Base-by-base conservation (phyloP, 2,329 filamentous ascomycete species). In the Diatrype stigma region DNA sequence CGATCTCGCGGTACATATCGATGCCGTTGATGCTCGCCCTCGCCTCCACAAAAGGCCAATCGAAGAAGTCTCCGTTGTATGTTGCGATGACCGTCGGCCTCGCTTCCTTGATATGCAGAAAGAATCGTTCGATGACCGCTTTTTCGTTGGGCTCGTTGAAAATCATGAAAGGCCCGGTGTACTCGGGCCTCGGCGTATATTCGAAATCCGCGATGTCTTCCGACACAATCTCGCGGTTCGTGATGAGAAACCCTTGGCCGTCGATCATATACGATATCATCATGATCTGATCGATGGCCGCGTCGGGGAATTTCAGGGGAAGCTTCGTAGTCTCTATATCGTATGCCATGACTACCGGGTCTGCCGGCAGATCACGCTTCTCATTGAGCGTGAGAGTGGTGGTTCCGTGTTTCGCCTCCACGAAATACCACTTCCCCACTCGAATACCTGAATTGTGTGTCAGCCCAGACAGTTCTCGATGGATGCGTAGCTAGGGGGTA, bases 191-290 rank as follows among this genome's bases (percentile, higher is more conserved):
- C 0, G 94, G 95, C 0, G 94, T 99, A 69, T 99, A 99, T 64
- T 99, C 95, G 64, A 99, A 99, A 67, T 99, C 94, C 51, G 86
- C 80, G 67, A 99, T 99, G 64, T 99, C 92, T 69, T 99, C 93
- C 0, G 93, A 96, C 10, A 99, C 91, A 54, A 99, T 96, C 67
- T 97, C 92, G 63, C 95, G 85, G 67, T 99, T 99, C 5, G 94
- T 99, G 70, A 99, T 97, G 34, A 99, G 77, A 62, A 97, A 99
- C 4, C 94, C 94, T 71, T 96, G 92, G 0, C 94, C 95, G 62
- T 99, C 94, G 63, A 99, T 97, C 95, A 99, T 99, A 75, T 99
- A 99, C 30, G 95, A 99, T 68, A 99, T 93, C 94, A 99, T 99
- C 92, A 99, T 99, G 65, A 99, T 87, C 68, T 96, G 93, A 72